These are phyloP conservation scores for Viola odorata DNA, from an alignment of 345 rosid species.

Conservation along the genomic window DNA sequence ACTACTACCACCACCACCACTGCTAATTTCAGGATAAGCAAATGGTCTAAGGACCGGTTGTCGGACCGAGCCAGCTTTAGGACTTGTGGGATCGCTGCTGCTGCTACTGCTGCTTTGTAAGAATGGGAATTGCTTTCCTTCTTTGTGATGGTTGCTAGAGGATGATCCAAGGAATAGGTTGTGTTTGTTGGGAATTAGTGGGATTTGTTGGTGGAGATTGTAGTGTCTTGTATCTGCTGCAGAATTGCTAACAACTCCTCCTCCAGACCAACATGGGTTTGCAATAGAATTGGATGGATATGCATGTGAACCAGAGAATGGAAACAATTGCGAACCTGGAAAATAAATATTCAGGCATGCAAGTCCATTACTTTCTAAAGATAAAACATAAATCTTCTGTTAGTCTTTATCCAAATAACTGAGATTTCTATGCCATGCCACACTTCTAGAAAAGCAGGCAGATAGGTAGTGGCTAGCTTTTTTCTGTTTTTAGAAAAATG, in stretches of 20 bases:
- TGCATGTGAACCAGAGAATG: conserved; percentile 43
- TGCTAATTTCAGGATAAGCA: conserved; percentile 13
- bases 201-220: conserved; percentile 20
- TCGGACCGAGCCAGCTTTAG: conserved; percentile 24
- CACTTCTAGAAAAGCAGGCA: no score
- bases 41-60: conserved; percentile 30
- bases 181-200: conserved; percentile 22
- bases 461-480: no score
- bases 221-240: conserved; percentile 22
- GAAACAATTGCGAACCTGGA: conserved; percentile 44
- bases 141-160: conserved; percentile 27
- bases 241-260: conserved; percentile 31
- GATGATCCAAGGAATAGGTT: conserved; percentile 40
- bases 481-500: no score
- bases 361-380: background rate
- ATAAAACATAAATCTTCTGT: no score
- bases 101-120: conserved; percentile 30
- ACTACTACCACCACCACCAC: conserved; percentile 17
- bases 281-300: conserved; percentile 40
- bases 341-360: background rate
- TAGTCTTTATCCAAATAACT: no score
- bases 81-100: conserved; percentile 20
- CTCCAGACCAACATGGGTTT: conserved; percentile 35
- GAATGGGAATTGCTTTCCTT: conserved; percentile 44
- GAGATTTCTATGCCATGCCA: no score